Percentiles rank a stretch among this genome's conserved stretches.
These are phyloP conservation scores for Uromyces viciae-fabae DNA, from an alignment of 1,284 basidiomycete species.

Conservation along the genomic window DNA sequence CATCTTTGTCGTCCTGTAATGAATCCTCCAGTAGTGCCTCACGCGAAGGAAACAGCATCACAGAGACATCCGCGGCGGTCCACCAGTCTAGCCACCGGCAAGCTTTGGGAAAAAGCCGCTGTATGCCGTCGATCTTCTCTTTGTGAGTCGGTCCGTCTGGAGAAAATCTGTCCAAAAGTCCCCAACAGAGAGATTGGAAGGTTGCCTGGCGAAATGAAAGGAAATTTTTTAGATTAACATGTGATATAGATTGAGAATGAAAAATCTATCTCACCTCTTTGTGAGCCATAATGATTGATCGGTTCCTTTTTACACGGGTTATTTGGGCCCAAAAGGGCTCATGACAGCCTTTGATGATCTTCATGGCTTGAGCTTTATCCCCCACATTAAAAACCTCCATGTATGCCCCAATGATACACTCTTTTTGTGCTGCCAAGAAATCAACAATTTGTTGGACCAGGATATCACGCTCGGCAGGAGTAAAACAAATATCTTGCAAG, in stretches of 20 bases:
- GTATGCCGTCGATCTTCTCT: background rate
- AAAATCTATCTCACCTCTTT: background rate
- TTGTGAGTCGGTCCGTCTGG: background rate
- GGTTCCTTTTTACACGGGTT: background rate
- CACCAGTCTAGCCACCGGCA: background rate
- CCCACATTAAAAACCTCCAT: background rate
- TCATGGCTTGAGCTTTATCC: background rate
- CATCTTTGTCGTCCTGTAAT: no score
- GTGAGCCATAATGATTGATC: background rate
- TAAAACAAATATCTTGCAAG: background rate
- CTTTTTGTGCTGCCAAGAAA: background rate
- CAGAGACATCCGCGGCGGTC: background rate
- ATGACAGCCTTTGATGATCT: background rate
- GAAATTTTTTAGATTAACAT: background rate
- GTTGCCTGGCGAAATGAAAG: no score
- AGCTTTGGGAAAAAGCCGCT: background rate
- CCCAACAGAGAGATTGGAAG: background rate
- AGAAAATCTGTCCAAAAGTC: background rate
- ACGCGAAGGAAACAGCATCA: background rate
- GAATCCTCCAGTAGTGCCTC: no score
- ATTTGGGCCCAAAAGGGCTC: background rate
- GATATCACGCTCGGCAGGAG: background rate
- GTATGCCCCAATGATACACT: background rate
- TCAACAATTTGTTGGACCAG: conserved; percentile 4
- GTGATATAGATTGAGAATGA: background rate